Conservation (phyloP, 2,329 filamentous ascomycete species). For the Ophiostoma himal-ulmi region DNA sequence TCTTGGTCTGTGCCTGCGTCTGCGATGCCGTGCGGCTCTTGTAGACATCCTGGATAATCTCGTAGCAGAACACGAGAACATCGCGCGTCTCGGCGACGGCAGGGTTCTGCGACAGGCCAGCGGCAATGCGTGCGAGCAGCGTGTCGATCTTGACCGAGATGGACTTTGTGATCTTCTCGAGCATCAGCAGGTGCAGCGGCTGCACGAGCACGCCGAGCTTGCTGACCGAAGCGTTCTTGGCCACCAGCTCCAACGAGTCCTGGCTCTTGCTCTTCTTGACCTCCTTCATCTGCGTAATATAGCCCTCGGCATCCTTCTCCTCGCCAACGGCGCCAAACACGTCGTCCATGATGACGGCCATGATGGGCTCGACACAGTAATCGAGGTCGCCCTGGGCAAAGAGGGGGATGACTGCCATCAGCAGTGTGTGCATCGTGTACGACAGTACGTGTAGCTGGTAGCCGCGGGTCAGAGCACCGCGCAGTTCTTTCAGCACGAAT, state of each 20-base stretch:
- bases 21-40: constrained; percentile 44
- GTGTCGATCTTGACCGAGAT: constrained; percentile 89
- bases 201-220: constrained; percentile 69
- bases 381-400: constrained; percentile 80
- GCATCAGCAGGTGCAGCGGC: constrained; percentile 70
- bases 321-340: constrained; percentile 89
- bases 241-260: constrained; percentile 91
- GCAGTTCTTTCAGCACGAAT: constrained; percentile 88
- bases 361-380: constrained; percentile 73
- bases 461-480: constrained; percentile 73
- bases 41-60: constrained; percentile 84
- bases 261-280: constrained; percentile 97
- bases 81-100: constrained; percentile 67
- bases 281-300: constrained; percentile 92
- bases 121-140: constrained; percentile 72
- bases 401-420: constrained; percentile 66
- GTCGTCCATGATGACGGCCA: constrained; percentile 90
- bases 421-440: constrained; percentile 86
- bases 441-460: constrained; percentile 94
- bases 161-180: constrained; percentile 76
- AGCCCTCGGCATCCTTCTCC: constrained; percentile 95
- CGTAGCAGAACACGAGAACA: constrained; percentile 89
- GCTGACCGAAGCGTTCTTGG: constrained; percentile 70
- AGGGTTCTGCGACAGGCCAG: constrained; percentile 76
- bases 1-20: constrained; percentile 22